These are phyloP conservation scores for Crithidia thermophila DNA, from an alignment of 208 protist species.

Conservation along the genomic window DNA sequence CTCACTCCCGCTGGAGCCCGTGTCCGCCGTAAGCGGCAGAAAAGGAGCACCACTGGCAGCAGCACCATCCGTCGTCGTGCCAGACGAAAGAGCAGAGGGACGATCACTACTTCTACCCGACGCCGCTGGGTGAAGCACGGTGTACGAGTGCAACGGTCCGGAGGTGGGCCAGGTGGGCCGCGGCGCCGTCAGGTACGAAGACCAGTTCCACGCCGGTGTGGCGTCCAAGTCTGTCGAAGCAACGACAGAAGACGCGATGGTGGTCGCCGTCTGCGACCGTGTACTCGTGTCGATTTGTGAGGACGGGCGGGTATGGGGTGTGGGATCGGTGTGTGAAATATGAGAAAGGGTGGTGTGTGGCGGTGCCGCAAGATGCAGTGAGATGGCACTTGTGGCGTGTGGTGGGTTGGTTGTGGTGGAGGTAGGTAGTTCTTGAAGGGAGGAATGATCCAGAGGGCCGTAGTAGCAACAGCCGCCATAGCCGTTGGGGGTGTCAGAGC, in stretches of 20 bases:
- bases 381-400: too few relatives aligned
- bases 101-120: too few relatives aligned
- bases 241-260: too few relatives aligned
- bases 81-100: background rate
- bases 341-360: too few relatives aligned
- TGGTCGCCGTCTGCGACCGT: too few relatives aligned
- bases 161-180: slow-evolving; percentile 19
- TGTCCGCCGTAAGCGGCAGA: slow-evolving; percentile 11
- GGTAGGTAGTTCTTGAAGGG: slow-evolving; percentile 21
- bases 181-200: slow-evolving; percentile 14
- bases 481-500: slow-evolving; percentile 77
- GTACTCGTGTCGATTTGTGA: too few relatives aligned
- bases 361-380: too few relatives aligned
- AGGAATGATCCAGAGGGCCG: slow-evolving; percentile 55
- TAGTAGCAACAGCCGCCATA: slow-evolving; percentile 82
- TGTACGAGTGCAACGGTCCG: slow-evolving; percentile 1
- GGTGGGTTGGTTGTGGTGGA: background rate
- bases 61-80: background rate
- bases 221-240: background rate
- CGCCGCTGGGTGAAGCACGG: background rate
- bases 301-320: too few relatives aligned
- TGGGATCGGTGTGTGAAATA: too few relatives aligned
- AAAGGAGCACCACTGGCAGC: background rate
- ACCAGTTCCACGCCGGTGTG: slow-evolving; percentile 11
- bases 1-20: slow-evolving; percentile 33